Conservation (phyloP, 345 rosid species). For the Eucalyptus cloeziana region DNA sequence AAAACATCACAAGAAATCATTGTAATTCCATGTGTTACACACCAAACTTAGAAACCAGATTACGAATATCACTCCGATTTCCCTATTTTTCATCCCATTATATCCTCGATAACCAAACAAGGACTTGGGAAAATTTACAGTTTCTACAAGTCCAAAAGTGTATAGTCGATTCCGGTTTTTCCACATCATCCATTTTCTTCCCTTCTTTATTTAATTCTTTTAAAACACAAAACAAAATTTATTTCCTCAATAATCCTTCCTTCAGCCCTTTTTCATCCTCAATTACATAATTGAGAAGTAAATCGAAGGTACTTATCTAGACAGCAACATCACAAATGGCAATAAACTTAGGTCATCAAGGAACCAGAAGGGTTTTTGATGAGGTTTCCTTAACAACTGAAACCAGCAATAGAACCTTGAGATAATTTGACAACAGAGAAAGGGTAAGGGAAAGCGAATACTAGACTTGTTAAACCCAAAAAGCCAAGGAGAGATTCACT, state of each 20-base stretch:
- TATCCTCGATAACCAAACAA: not conserved
- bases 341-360: not conserved
- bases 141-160: not conserved
- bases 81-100: not conserved
- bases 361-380: not conserved
- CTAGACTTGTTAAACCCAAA: not conserved
- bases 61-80: not conserved
- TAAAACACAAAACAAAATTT: not conserved
- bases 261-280: not conserved
- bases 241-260: not conserved
- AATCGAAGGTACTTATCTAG: not conserved
- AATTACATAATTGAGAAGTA: not conserved
- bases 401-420: not conserved
- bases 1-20: not conserved
- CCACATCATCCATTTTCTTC: not conserved
- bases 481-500: not conserved
- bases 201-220: not conserved
- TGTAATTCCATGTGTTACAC: not conserved
- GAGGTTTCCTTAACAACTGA: not conserved
- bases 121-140: not conserved
- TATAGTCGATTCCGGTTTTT: not conserved
- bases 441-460: not conserved
- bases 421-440: not conserved
- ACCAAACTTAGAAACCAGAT: not conserved
- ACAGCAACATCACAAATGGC: not conserved